Conservation (phyloP, 2,329 filamentous ascomycete species). For the Trichoderma cornu-damae region DNA sequence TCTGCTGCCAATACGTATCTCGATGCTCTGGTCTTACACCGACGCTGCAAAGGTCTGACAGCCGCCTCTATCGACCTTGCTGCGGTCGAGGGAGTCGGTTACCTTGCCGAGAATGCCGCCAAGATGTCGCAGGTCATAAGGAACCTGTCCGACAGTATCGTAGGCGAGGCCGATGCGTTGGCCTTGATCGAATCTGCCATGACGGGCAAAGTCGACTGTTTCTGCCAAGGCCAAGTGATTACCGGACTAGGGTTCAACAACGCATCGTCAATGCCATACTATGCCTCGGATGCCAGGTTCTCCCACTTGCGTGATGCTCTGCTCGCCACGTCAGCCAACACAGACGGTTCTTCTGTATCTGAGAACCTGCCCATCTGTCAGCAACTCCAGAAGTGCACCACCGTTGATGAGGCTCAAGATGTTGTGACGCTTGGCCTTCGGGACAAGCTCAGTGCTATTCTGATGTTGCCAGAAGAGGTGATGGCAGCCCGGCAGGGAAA, state of each 20-base stretch:
- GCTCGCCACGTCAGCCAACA: constrained; percentile 26
- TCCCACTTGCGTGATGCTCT: constrained; percentile 41
- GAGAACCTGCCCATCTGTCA: constrained; percentile 21
- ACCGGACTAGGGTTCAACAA: constrained; percentile 48
- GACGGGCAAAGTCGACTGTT: constrained; percentile 37
- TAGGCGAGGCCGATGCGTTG: constrained; percentile 50
- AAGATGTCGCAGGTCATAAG: constrained; percentile 44
- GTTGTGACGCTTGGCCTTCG: constrained; percentile 25
- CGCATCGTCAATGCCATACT: constrained; percentile 45
- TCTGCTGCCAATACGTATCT: constrained; percentile 46
- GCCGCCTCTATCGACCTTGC: constrained; percentile 50
- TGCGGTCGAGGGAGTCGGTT: constrained; percentile 46
- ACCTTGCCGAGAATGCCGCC: constrained; percentile 44
- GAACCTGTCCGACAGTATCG: constrained; percentile 43
- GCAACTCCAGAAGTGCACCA: constrained; percentile 18
- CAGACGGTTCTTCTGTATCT: constrained; percentile 7
- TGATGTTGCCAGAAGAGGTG: constrained; percentile 26
- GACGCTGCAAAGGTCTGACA: constrained; percentile 37
- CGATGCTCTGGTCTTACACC: constrained; percentile 30
- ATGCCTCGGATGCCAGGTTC: constrained; percentile 52
- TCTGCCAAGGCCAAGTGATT: constrained; percentile 48
- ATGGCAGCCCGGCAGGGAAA: constrained; percentile 22
- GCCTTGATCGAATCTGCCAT: constrained; percentile 50
- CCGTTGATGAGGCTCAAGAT: constrained; percentile 24
- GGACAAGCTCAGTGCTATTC: constrained; percentile 34